phyloP scores from a whole-genome alignment of 73 alveolate genomes.

The Blepharisma japonicum region DNA sequence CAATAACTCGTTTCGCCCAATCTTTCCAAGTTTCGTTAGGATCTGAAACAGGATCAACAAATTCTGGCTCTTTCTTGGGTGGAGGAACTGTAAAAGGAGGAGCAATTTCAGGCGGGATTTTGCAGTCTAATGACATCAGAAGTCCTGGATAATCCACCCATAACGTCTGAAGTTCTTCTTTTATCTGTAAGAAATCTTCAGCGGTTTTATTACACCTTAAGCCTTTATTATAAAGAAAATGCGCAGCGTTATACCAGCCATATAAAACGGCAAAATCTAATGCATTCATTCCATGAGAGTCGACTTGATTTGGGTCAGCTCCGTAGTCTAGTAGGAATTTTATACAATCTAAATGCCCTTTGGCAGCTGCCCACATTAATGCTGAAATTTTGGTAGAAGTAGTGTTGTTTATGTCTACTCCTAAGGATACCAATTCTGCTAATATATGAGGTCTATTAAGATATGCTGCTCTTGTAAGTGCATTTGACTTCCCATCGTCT shows the following conservation, averaged over 20 bases:
- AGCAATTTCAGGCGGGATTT: background rate
- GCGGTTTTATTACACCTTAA: background rate
- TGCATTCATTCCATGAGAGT: slow-evolving; percentile 2
- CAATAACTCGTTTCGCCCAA: slow-evolving; percentile 26
- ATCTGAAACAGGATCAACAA: slow-evolving; percentile 24
- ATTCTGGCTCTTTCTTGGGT: background rate
- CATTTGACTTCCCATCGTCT: slow-evolving; percentile 16
- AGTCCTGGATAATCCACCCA: slow-evolving; percentile 3
- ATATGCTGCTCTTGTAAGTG: slow-evolving; percentile 31
- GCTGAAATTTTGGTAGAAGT: slow-evolving; percentile 14
- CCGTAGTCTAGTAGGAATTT: slow-evolving; percentile 9
- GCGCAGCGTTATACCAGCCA: slow-evolving; percentile 10
- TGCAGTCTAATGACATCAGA: background rate
- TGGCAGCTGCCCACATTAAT: slow-evolving; percentile 31
- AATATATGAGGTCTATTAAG: slow-evolving; percentile 10
- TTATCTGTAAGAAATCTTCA: background rate
- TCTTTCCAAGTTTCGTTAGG: slow-evolving; percentile 30
- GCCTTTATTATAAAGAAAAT: background rate
- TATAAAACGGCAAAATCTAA: slow-evolving; percentile 30
- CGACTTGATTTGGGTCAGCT: slow-evolving; percentile 8
- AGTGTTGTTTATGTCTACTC: slow-evolving; percentile 16
- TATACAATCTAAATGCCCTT: slow-evolving; percentile 14
- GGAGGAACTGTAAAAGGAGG: slow-evolving; percentile 8
- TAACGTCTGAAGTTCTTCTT: background rate
- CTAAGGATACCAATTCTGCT: background rate